Base-by-base conservation (phyloP, 768 basidiomycete species). In the Nevesoporus exiguus region DNA sequence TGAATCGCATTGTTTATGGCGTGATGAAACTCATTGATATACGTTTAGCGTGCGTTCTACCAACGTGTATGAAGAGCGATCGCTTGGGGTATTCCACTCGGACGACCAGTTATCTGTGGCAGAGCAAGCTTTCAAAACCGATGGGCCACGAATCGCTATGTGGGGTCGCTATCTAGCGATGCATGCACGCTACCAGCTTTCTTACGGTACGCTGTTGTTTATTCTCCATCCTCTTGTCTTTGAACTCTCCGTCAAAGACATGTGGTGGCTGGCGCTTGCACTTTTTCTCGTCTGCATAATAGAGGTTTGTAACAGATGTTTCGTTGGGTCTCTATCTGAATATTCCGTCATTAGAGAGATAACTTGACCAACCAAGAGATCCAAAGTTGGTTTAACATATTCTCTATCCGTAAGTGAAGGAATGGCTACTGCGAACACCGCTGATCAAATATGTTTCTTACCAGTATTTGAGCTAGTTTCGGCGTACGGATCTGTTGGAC, bases 51-150 rank as follows among this genome's bases (percentile, higher is more conserved):
- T 98, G 21, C 91, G 96, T 11, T 86, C 91, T n/a, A 86, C 88
- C 43, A 92, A 93, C 61, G 91, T 92, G 0, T 97, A 98, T 66
- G 96, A 99, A 70, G 95, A 97, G 62, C 84, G 82, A 49, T 94
- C 93, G 0, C 79, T 98, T 22, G 96, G 93, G 3, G 74, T 95
- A 42, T 94, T 86, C 62, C 71, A 74, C 15, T 67, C 75, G 3
- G 74, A 80, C 3, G 76, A 81, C 13, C 75, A 78, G 0, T 72
- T 80, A n/a, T 74, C 77, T 14, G 74, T 74, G 2, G 77, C 77
- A 17, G 77, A 80, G 47, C 52, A 55, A 2, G 70, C 73, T 11
- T 81, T 81, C 44, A 61, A 75, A 22, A 59, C 74, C 1, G 58
- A 67, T 27, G 81, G 81, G 8, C 71, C 75, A 37, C 76, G 85